phyloP scores from a whole-genome alignment of 164 flowering plant species.

The Magnolia officinalis region DNA sequence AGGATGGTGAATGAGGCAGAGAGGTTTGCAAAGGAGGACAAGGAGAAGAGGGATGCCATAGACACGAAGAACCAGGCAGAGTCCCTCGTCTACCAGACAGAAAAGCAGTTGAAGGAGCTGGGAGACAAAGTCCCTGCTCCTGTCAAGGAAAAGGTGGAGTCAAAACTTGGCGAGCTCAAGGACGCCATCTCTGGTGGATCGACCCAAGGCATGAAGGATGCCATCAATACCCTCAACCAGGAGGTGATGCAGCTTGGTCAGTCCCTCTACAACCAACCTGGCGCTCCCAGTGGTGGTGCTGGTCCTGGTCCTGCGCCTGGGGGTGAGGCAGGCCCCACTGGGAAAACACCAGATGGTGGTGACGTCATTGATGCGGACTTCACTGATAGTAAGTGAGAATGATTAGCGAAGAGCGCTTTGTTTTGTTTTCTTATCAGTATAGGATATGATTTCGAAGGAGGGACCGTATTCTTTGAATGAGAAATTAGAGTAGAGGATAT shows the following conservation, averaged over 20 bases:
- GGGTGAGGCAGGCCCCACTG: slow-evolving; percentile 32
- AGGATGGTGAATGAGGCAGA: slow-evolving; percentile 77
- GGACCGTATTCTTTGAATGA: not conserved
- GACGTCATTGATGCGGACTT: slow-evolving; percentile 61
- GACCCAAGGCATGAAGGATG: slow-evolving; percentile 63
- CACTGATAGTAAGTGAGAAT: slow-evolving; percentile 18
- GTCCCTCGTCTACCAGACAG: slow-evolving; percentile 72
- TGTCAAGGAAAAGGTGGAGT: slow-evolving; percentile 70
- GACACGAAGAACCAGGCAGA: slow-evolving; percentile 84
- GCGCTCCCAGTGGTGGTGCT: slow-evolving; percentile 37
- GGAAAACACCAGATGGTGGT: slow-evolving; percentile 46
- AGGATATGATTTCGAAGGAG: not conserved
- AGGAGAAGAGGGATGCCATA: slow-evolving; percentile 78
- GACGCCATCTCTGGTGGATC: slow-evolving; percentile 58
- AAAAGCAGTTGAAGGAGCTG: slow-evolving; percentile 71
- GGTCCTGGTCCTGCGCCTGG: slow-evolving; percentile 54
- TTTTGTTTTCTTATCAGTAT: not conserved
- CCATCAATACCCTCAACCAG: slow-evolving; percentile 69
- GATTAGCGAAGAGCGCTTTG: not conserved
- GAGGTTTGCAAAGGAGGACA: slow-evolving; percentile 67
- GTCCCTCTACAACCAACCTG: slow-evolving; percentile 68
- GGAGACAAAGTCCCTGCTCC: slow-evolving; percentile 72
- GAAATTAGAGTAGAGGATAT: not conserved
- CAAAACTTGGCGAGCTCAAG: slow-evolving; percentile 59
- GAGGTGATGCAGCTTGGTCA: slow-evolving; percentile 85